Percentiles rank a stretch among this genome's conserved stretches.
Evolutionary conservation across 257 asterid species (phyloP).

Genomic region (Salvia miltiorrhiza): DNA sequence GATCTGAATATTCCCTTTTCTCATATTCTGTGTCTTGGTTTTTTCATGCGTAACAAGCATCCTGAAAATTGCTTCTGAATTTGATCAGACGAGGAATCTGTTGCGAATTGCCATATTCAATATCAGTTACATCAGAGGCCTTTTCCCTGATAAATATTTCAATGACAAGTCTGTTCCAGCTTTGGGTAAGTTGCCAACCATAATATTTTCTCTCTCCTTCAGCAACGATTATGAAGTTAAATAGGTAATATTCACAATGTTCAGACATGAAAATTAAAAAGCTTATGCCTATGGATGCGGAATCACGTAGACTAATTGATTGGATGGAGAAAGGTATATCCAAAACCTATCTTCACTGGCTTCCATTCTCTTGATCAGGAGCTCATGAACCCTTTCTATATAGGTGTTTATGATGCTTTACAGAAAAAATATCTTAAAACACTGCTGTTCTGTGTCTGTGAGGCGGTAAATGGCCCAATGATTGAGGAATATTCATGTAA

Average conservation of each 20-base stretch:
- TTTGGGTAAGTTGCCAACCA: constrained; percentile 50
- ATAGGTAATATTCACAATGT: constrained; percentile 14
- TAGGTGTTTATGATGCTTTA: constrained; percentile 92
- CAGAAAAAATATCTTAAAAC: constrained; percentile 92
- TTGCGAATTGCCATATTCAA: constrained; percentile 96
- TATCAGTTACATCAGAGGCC: constrained; percentile 94
- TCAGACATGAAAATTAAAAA: constrained; percentile 95
- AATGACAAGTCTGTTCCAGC: constrained; percentile 94
- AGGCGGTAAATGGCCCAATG: constrained; percentile 79
- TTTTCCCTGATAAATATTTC: constrained; percentile 89
- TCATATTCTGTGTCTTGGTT: not conserved
- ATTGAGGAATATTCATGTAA: constrained; percentile 92
- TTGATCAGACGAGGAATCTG: constrained; percentile 80
- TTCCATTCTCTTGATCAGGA: constrained; percentile 4
- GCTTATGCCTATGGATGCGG: constrained; percentile 98
- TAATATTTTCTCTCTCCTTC: not conserved
- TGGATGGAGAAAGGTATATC: constrained; percentile 95
- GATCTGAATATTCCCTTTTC: not conserved
- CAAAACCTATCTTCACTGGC: constrained; percentile 11
- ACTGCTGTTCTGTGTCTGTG: constrained; percentile 80
- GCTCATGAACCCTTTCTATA: constrained; percentile 21
- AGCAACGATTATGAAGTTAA: constrained; percentile 2
- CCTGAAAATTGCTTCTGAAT: constrained; percentile 17
- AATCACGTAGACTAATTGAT: constrained; percentile 90
- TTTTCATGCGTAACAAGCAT: not conserved